phyloP scores from a whole-genome alignment of 768 basidiomycete species.

The Leccinum barrowsii region DNA sequence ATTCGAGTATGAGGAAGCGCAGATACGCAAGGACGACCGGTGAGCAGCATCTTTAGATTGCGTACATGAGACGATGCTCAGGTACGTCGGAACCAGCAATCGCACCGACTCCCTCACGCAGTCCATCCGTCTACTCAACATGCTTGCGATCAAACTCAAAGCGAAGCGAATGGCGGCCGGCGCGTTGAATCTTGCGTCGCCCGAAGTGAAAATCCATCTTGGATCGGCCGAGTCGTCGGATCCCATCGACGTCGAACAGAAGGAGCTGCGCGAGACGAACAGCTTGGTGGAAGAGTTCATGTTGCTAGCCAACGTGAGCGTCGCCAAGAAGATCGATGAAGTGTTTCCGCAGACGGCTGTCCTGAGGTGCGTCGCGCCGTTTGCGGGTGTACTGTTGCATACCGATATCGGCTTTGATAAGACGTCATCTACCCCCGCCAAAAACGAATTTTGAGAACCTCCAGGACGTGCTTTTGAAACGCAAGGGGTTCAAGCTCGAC shows the following conservation, averaged over 20 bases:
- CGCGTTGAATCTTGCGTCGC: constrained; percentile 96
- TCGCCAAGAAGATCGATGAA: constrained; percentile 88
- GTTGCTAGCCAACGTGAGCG: constrained; percentile 95
- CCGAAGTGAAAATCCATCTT: constrained; percentile 96
- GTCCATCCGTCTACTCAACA: constrained; percentile 85
- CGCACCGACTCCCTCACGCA: constrained; percentile 77
- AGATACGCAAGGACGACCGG: constrained; percentile 90
- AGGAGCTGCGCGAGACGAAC: constrained; percentile 89
- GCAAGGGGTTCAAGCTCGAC: constrained; percentile 78
- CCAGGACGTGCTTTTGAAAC: constrained; percentile 86
- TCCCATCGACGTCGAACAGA: constrained; percentile 96
- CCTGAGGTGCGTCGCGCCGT: constrained; percentile 50
- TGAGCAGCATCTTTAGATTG: constrained; percentile 35
- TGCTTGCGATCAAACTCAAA: constrained; percentile 80
- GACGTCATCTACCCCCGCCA: constrained; percentile 67
- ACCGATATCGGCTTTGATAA: neutral
- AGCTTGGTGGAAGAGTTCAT: constrained; percentile 98
- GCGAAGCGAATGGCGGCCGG: constrained; percentile 89
- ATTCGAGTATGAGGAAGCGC: constrained; percentile 96
- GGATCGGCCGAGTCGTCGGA: constrained; percentile 92
- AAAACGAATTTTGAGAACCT: constrained; percentile 92
- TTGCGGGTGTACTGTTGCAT: neutral
- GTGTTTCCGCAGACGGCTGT: constrained; percentile 96
- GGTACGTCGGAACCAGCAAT: constrained; percentile 42
- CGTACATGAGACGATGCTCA: neutral